These are phyloP conservation scores for Amanita fuliginea DNA, from an alignment of 768 basidiomycete species.

Conservation along the genomic window DNA sequence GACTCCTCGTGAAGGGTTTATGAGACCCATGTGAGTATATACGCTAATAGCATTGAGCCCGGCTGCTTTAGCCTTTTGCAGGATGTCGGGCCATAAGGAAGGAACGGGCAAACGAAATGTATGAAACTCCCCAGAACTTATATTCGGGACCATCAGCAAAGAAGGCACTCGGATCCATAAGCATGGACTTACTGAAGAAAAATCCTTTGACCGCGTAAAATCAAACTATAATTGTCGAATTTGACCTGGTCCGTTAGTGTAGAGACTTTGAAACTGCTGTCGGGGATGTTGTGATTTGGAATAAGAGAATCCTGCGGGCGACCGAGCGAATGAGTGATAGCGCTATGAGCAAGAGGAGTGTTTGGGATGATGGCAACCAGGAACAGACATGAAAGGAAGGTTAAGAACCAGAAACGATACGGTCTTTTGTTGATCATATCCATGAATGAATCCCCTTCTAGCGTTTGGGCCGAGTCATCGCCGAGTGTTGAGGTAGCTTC, in stretches of 20 bases:
- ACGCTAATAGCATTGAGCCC: conserved; percentile 73
- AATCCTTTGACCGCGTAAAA: conserved; percentile 56
- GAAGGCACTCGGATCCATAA: not conserved
- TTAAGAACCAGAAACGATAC: conserved; percentile 17
- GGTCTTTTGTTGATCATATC: conserved; percentile 15
- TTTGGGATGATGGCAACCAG: conserved; percentile 16
- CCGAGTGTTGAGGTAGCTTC: not conserved
- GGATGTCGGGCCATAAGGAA: conserved; percentile 70
- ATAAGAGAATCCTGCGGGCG: conserved; percentile 9
- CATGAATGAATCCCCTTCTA: not conserved
- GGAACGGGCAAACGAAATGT: conserved; percentile 75
- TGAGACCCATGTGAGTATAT: conserved; percentile 72
- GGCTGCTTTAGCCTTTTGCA: conserved; percentile 72
- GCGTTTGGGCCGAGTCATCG: not conserved
- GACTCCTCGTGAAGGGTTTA: conserved; percentile 64
- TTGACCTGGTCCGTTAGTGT: conserved; percentile 26
- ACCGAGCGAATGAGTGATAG: conserved; percentile 5
- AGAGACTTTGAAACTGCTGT: conserved; percentile 1
- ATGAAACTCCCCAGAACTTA: conserved; percentile 78
- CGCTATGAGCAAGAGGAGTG: conserved; percentile 4
- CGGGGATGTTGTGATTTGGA: not conserved
- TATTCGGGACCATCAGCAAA: not conserved
- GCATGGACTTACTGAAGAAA: conserved; percentile 51
- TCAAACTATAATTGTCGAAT: conserved; percentile 63
- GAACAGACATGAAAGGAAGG: conserved; percentile 15